Conservation (phyloP, 2,329 filamentous ascomycete genomes). For the Xylariales sp. region DNA sequence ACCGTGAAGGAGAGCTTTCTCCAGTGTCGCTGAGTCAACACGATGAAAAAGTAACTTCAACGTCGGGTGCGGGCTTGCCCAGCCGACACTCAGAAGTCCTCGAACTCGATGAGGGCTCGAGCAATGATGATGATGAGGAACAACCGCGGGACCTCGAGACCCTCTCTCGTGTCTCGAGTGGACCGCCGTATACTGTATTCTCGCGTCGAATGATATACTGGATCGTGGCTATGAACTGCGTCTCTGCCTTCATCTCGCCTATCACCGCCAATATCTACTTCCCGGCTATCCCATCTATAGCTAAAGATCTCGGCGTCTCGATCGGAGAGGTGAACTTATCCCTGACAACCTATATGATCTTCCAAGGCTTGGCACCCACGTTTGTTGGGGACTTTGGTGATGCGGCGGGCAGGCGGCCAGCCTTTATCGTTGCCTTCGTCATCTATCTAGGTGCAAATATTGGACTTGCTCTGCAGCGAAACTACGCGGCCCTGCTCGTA, state of each 20-base stretch:
- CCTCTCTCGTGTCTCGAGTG: conserved; percentile 31
- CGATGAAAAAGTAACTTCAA: not conserved
- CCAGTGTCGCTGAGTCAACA: too few species aligned
- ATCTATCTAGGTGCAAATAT: conserved; percentile 57
- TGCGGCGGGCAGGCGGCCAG: conserved; percentile 54
- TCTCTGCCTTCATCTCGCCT: conserved; percentile 51
- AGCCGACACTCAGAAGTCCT: conserved; percentile 10
- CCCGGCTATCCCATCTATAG: conserved; percentile 35
- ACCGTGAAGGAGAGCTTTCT: not conserved
- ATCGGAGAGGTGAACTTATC: conserved; percentile 42
- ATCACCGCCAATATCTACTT: conserved; percentile 57
- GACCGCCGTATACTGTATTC: conserved; percentile 37
- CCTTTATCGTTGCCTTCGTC: conserved; percentile 52
- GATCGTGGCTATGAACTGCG: conserved; percentile 48
- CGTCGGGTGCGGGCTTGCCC: not conserved
- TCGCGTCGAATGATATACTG: conserved; percentile 40
- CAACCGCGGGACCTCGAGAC: conserved; percentile 25
- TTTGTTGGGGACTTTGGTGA: conserved; percentile 60
- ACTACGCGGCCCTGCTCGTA: conserved; percentile 54
- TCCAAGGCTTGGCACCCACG: conserved; percentile 58
- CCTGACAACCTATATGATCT: conserved; percentile 58
- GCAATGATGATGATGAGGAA: conserved; percentile 10
- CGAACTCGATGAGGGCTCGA: conserved; percentile 11
- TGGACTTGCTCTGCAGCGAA: conserved; percentile 52
- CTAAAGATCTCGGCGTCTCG: conserved; percentile 33